Conservation (phyloP, 2,329 filamentous ascomycete species). For the Rhinocladiella mackenziei region DNA sequence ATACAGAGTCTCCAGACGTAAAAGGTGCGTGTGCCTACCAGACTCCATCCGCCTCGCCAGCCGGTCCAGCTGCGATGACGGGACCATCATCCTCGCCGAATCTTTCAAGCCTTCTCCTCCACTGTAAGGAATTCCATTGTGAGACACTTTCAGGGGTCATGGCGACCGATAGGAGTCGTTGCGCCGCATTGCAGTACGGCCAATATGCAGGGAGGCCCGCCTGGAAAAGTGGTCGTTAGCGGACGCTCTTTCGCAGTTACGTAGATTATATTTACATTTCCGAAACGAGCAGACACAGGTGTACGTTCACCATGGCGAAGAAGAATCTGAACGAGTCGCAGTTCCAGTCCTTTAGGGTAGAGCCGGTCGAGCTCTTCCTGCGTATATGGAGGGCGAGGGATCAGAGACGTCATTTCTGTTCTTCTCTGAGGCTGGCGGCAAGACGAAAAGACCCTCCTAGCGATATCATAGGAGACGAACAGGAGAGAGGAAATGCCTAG, state of each 20-base stretch:
- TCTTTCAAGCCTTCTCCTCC: constrained; percentile 72
- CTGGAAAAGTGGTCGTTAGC: constrained; percentile 34
- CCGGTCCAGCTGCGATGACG: constrained; percentile 62
- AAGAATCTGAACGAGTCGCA: constrained; percentile 84
- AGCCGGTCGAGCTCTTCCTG: constrained; percentile 73
- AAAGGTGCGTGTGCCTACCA: constrained; percentile 53
- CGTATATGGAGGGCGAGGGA: constrained; percentile 71
- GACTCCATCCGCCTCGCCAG: constrained; percentile 69
- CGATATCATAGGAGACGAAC: constrained; percentile 7
- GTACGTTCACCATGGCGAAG: constrained; percentile 61
- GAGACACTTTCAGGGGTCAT: constrained; percentile 51
- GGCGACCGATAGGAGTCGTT: constrained; percentile 63
- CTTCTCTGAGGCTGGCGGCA: no score
- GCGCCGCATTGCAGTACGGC: constrained; percentile 83
- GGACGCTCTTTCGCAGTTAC: background rate
- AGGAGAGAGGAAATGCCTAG: background rate
- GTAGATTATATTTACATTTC: constrained; percentile 54
- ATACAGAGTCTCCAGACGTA: background rate
- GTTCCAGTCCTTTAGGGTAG: constrained; percentile 74
- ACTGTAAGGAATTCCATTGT: constrained; percentile 57
- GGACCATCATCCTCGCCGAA: constrained; percentile 70
- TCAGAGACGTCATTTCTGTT: constrained; percentile 85
- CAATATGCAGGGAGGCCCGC: constrained; percentile 59
- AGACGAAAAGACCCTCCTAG: background rate
- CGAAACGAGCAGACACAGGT: constrained; percentile 82